A percentile compares a stretch with the other conserved stretches of the same genome.
phyloP scores from a whole-genome alignment of 2,329 filamentous ascomycete genomes.

The Helicocarpus griseus region DNA sequence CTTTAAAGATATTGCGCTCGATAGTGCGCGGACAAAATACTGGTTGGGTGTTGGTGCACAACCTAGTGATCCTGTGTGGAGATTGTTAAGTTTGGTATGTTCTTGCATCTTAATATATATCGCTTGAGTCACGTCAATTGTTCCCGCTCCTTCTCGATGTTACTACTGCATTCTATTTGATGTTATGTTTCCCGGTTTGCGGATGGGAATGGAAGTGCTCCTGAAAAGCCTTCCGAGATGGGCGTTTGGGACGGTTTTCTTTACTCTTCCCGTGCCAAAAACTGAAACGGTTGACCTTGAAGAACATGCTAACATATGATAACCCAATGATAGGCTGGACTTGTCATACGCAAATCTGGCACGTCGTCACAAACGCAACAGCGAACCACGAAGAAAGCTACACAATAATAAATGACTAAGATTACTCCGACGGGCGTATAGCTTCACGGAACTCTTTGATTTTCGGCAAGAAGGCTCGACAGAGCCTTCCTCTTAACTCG shows the following conservation, averaged over 20 bases:
- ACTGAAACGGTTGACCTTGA: too few relatives aligned
- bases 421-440: neutral
- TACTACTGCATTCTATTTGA: too few relatives aligned
- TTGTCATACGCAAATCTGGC: conserved; percentile 22
- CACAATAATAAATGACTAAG: neutral
- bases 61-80: conserved; percentile 82
- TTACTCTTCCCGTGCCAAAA: too few relatives aligned
- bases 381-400: neutral
- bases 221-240: too few relatives aligned
- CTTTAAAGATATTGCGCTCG: conserved; percentile 87
- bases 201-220: too few relatives aligned
- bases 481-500: too few relatives aligned
- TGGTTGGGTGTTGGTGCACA: conserved; percentile 97
- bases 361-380: neutral
- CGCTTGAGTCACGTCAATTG: too few relatives aligned
- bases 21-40: conserved; percentile 72
- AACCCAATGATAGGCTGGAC: conserved; percentile 21
- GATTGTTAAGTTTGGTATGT: conserved; percentile 47
- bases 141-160: too few relatives aligned
- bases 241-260: too few relatives aligned
- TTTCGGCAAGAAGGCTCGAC: neutral
- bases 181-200: too few relatives aligned
- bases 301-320: neutral
- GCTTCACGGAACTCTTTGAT: neutral
- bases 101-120: too few relatives aligned